phyloP scores from a whole-genome alignment of 2,329 filamentous ascomycete genomes.

The Alternaria sp. region DNA sequence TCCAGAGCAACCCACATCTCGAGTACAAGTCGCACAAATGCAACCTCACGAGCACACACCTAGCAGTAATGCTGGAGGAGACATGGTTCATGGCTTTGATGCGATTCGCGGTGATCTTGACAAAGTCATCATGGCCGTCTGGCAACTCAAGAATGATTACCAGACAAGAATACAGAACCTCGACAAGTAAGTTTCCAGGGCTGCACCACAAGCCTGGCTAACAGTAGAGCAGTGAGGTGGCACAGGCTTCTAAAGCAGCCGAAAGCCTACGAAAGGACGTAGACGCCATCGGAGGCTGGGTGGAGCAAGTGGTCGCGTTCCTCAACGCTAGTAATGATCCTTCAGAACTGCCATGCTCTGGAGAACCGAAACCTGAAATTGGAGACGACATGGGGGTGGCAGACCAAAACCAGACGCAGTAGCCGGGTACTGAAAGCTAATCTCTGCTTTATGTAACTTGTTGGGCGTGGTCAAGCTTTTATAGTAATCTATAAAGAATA shows the following conservation, averaged over 20 bases:
- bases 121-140: neutral
- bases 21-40: neutral
- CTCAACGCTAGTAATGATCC: neutral
- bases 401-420: neutral
- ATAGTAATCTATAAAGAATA: neutral
- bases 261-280: constrained; percentile 4
- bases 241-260: neutral
- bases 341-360: neutral
- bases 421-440: neutral
- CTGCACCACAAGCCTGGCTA: neutral
- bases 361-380: neutral
- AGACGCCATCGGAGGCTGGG: constrained; percentile 1
- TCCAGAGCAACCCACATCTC: neutral
- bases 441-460: neutral
- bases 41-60: neutral
- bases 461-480: neutral
- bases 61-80: neutral
- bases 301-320: neutral
- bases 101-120: neutral
- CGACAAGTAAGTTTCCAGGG: neutral
- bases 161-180: constrained; percentile 1
- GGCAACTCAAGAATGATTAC: neutral
- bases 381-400: neutral
- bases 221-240: neutral
- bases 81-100: neutral